Conservation (phyloP, 148 eudicot species). For the Simmondsia chinensis region DNA sequence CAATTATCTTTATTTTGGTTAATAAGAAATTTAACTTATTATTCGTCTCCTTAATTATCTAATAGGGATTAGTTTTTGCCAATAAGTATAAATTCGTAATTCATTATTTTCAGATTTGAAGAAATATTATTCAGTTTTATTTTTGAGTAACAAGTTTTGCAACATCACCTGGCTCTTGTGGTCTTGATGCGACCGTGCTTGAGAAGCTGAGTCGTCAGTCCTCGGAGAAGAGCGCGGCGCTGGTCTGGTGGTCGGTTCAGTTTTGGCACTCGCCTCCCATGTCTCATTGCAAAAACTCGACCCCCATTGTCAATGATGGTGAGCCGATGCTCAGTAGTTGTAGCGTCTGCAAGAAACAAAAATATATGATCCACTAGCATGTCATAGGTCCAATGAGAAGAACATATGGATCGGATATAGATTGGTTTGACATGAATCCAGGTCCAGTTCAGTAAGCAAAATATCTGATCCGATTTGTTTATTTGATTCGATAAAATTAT, state of each 20-base stretch:
- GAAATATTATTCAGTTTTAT: too few species aligned
- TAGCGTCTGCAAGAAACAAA: slow-evolving; percentile 30
- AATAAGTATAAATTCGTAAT: too few species aligned
- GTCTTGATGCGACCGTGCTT: slow-evolving; percentile 84
- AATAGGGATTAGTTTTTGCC: too few species aligned
- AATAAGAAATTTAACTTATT: too few species aligned
- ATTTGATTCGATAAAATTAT: background rate
- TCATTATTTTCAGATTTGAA: too few species aligned
- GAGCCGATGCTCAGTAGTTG: slow-evolving; percentile 29
- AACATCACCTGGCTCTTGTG: slow-evolving; percentile 68
- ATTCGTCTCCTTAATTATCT: too few species aligned
- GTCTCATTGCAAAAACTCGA: slow-evolving; percentile 64
- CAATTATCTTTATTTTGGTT: too few species aligned
- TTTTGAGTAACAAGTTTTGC: too few species aligned
- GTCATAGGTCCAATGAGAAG: too few species aligned
- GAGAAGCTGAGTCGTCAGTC: slow-evolving; percentile 83
- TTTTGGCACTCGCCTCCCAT: slow-evolving; percentile 72
- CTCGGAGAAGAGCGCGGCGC: slow-evolving; percentile 67
- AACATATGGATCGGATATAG: background rate
- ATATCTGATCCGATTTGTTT: background rate
- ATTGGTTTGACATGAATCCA: background rate
- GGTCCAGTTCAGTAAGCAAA: too few species aligned
- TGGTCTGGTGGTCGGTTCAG: slow-evolving; percentile 90
- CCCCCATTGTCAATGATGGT: slow-evolving; percentile 49
- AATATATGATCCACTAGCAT: too few species aligned